These are phyloP conservation scores for Tetracladium marchalianum DNA, from an alignment of 495 filamentous ascomycete genomes.

Conservation along the genomic window DNA sequence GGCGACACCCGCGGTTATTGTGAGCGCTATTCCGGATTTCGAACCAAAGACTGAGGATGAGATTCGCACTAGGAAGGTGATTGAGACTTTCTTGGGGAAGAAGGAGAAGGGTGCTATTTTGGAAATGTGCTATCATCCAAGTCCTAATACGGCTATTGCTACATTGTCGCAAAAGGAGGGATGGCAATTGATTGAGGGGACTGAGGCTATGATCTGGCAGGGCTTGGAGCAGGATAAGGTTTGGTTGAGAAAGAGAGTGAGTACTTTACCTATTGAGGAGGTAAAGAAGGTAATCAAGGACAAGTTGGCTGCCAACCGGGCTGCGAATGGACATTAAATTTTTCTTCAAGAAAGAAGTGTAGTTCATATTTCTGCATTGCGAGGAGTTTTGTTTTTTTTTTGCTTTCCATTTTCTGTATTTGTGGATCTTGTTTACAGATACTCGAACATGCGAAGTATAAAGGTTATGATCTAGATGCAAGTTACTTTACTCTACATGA, in stretches of 20 bases:
- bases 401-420: no score
- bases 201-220: constrained; percentile 67
- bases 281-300: constrained; percentile 28
- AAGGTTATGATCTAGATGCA: no score
- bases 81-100: constrained; percentile 43
- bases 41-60: constrained; percentile 51
- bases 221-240: constrained; percentile 60
- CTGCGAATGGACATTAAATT: neutral
- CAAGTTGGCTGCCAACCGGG: constrained; percentile 3
- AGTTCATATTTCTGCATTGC: no score
- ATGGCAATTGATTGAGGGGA: constrained; percentile 61
- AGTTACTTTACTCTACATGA: no score
- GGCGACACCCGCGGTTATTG: constrained; percentile 48
- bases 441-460: no score
- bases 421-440: no score
- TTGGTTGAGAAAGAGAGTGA: constrained; percentile 33
- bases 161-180: constrained; percentile 42
- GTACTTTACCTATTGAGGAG: constrained; percentile 38
- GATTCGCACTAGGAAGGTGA: constrained; percentile 40
- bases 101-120: constrained; percentile 51
- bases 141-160: constrained; percentile 54
- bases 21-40: constrained; percentile 62
- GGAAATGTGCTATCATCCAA: constrained; percentile 75
- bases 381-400: no score
- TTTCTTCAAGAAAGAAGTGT: no score